Base-by-base conservation (phyloP, 2,329 filamentous ascomycete species). In the Pseudopithomyces chartarum region DNA sequence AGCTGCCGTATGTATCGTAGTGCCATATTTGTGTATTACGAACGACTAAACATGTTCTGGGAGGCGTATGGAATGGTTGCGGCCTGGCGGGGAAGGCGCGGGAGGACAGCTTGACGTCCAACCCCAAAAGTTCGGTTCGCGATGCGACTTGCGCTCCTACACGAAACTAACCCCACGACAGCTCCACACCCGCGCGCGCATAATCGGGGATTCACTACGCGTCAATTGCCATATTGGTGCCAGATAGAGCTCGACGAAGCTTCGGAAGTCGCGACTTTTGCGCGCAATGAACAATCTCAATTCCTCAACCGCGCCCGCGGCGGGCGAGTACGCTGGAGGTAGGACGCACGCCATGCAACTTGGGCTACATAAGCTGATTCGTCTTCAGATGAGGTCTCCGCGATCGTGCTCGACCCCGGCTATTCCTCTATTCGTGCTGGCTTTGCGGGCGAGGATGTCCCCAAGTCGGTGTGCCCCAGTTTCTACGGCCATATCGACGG, bases 381-480 rank as follows among this genome's bases (percentile, higher is more conserved):
- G 2, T 23, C 3, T 29, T 32, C 47, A 97, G 95, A 99, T 82
- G 95, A 99, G 81, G 93, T 99, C 63, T 96, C 93, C 34, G 96
- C 96, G 51, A 90, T 99, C 66, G 91, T 99, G 36, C 91, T 99
- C 73, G 95, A 99, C 74, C 91, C 95, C 2, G 95, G 96, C 60
- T 97, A 92, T 80, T 91, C 90, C 72, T 89, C 87, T 66, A 93
- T 91, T 39, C 92, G 96, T 78, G 95, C 93, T 58, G 95, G 95
- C 56, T 99, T 98, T 73, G 96, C 96, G 12, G 95, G 96, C 73
- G 96, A 99, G 85, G 95, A 99, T 79, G 90, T 92, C 0, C 95
- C 95, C 66, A 98, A 98, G 81, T 92, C 91, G 29, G 88, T 98
- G 55, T 85, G 96, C 56, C 93, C 94, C 26, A 95, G 92, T 43